These are phyloP conservation scores for Rhodotorula sphaerocarpa DNA, from an alignment of 768 basidiomycete genomes.

Conservation along the genomic window DNA sequence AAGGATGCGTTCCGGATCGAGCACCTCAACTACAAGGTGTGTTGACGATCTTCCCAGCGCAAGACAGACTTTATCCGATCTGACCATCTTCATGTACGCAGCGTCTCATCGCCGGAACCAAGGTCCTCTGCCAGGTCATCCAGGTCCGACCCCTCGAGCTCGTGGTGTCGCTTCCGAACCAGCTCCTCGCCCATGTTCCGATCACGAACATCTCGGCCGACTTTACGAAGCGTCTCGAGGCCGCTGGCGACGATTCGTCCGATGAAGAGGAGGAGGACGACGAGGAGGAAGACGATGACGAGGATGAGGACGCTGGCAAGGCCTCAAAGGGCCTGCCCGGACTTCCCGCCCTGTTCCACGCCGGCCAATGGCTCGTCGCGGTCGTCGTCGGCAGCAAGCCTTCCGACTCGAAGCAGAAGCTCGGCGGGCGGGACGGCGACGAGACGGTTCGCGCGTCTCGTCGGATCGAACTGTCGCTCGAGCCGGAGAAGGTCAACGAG, in stretches of 20 bases:
- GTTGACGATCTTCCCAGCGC: neutral
- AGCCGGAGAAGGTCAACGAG: constrained; percentile 74
- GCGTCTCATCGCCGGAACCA: constrained; percentile 76
- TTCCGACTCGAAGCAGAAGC: constrained; percentile 55
- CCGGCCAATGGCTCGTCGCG: constrained; percentile 79
- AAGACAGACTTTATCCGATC: neutral
- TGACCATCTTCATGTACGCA: constrained; percentile 41
- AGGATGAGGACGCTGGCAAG: constrained; percentile 42
- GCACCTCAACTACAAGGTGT: constrained; percentile 85
- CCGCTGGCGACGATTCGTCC: constrained; percentile 46
- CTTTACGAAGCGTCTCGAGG: constrained; percentile 64
- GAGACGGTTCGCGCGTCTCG: constrained; percentile 60
- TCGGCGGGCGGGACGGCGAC: constrained; percentile 55
- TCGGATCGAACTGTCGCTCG: constrained; percentile 73
- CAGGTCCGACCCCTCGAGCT: constrained; percentile 80
- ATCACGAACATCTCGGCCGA: constrained; percentile 82
- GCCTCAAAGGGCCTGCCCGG: constrained; percentile 54
- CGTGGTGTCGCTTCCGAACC: constrained; percentile 88
- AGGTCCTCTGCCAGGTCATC: constrained; percentile 76
- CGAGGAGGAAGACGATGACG: constrained; percentile 41
- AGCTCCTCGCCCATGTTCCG: constrained; percentile 84
- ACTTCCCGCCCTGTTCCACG: constrained; percentile 62
- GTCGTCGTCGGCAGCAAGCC: constrained; percentile 63
- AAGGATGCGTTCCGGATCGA: constrained; percentile 60
- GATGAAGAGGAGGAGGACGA: constrained; percentile 43